Evolutionary conservation across 2,329 filamentous ascomycete species (phyloP).

Genomic region (Sarocladiaceae sp.): DNA sequence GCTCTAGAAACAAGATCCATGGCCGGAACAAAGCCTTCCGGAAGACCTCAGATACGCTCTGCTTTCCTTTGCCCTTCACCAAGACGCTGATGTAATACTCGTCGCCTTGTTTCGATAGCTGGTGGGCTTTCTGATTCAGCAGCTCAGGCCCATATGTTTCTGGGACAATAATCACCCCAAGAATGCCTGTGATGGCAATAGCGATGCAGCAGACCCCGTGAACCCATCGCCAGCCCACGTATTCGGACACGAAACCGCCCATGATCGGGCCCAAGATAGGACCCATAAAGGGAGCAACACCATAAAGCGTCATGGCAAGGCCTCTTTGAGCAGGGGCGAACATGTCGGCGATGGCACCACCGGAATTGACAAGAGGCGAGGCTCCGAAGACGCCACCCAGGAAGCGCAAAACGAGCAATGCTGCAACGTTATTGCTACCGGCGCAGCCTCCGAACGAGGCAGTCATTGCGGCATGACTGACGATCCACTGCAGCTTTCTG

Average conservation of each 20-base stretch:
- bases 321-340: constrained; percentile 43
- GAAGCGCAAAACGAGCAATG: constrained; percentile 55
- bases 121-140: constrained; percentile 19
- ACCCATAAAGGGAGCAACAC: constrained; percentile 18
- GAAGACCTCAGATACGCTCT: constrained; percentile 38
- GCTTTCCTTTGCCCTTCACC: constrained; percentile 33
- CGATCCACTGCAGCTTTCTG: constrained; percentile 45
- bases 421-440: constrained; percentile 44
- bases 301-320: constrained; percentile 47
- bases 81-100: constrained; percentile 25
- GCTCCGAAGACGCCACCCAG: constrained; percentile 51
- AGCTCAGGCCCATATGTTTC: constrained; percentile 28
- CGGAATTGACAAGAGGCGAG: constrained; percentile 48
- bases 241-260: constrained; percentile 50
- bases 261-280: constrained; percentile 39
- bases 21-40: constrained; percentile 40
- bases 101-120: constrained; percentile 16
- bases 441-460: constrained; percentile 30
- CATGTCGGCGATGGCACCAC: constrained; percentile 52
- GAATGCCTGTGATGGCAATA: neutral
- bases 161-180: neutral
- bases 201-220: no score
- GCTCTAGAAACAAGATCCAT: constrained; percentile 66
- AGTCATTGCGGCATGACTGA: constrained; percentile 42
- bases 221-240: constrained; percentile 48